phyloP scores from a whole-genome alignment of 805 yeast genomes.

The Yamadazyma ubonensis region DNA sequence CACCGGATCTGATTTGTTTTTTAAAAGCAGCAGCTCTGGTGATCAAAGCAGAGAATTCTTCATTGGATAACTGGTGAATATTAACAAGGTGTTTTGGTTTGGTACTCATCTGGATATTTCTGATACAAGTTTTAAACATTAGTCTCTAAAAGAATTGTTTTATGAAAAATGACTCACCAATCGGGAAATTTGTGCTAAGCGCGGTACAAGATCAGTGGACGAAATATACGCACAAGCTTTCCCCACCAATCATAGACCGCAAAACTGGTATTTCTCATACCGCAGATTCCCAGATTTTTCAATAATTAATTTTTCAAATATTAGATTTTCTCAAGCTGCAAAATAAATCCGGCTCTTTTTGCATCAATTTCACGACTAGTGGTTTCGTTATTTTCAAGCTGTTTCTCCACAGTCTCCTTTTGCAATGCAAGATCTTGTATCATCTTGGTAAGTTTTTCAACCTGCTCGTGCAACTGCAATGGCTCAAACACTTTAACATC shows the following conservation, averaged over 20 bases:
- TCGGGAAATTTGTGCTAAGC: conserved; percentile 19
- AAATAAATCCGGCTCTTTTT: not conserved
- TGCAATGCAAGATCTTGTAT: conserved; percentile 4
- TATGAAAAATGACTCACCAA: conserved; percentile 22
- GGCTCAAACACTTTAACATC: conserved; percentile 11
- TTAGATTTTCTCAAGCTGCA: conserved; percentile 1
- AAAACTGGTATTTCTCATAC: too few relatives aligned
- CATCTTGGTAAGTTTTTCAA: conserved; percentile 8
- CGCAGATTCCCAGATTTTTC: too few relatives aligned
- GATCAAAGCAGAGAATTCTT: conserved; percentile 72
- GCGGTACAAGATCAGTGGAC: conserved; percentile 20
- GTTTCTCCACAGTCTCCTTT: not conserved
- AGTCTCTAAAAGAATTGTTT: too few relatives aligned
- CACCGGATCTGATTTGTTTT: conserved; percentile 55
- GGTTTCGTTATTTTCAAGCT: not conserved
- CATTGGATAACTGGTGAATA: conserved; percentile 71
- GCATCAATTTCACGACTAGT: not conserved
- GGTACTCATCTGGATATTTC: conserved; percentile 10
- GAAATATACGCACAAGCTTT: not conserved
- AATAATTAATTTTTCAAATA: too few relatives aligned
- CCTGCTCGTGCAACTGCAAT: conserved; percentile 5
- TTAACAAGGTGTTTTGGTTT: conserved; percentile 72
- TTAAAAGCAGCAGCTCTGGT: conserved; percentile 72
- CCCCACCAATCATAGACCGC: too few relatives aligned
- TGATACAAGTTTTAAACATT: too few relatives aligned